Conservation (phyloP, 75 land plant species). For the Picea glauca region DNA sequence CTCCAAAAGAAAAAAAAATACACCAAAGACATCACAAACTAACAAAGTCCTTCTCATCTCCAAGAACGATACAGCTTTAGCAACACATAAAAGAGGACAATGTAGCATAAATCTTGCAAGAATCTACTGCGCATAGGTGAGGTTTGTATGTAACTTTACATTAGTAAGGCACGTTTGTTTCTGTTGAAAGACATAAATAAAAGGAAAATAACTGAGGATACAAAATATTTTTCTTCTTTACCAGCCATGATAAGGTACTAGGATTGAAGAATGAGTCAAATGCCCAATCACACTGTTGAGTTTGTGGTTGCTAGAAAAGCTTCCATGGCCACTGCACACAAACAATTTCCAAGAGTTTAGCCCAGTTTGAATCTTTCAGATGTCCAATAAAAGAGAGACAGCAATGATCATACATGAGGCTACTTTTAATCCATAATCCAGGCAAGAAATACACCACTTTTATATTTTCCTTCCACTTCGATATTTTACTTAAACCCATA, state of each 20-base stretch:
- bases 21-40: no score
- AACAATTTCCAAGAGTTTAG: background rate
- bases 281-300: conserved; percentile 80
- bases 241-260: conserved; percentile 97
- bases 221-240: conserved; percentile 11
- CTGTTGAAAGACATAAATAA: background rate
- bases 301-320: conserved; percentile 67
- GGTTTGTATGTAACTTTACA: no score
- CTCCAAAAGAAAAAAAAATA: no score
- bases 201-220: background rate
- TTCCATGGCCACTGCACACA: conserved; percentile 87
- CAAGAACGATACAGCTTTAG: no score
- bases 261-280: conserved; percentile 77
- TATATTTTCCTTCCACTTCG: no score
- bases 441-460: no score
- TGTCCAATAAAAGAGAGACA: background rate
- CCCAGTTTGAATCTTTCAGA: background rate
- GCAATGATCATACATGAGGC: background rate
- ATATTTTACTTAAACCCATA: no score
- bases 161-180: background rate
- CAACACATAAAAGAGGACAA: no score
- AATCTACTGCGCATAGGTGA: no score
- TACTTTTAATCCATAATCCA: background rate
- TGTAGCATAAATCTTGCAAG: no score
- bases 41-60: no score